These are phyloP conservation scores for Phallus indusiatus DNA, from an alignment of 768 basidiomycete species.

Conservation along the genomic window DNA sequence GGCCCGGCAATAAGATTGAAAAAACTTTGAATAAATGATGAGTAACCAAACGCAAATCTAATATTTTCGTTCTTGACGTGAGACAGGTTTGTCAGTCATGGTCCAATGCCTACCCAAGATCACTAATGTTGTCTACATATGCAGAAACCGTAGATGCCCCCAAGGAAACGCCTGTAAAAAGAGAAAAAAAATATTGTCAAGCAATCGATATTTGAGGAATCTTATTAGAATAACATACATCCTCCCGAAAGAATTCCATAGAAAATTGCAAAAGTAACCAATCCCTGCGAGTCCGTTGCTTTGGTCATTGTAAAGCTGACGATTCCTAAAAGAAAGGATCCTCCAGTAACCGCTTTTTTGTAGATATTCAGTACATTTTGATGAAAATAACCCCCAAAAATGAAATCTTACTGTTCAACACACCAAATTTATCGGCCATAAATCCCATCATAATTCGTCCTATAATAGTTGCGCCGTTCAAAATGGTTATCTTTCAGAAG, in stretches of 20 bases:
- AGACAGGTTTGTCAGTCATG: background rate
- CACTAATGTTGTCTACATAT: background rate
- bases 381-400: background rate
- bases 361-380: background rate
- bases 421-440: conserved; percentile 40
- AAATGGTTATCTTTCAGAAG: background rate
- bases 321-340: conserved; percentile 24
- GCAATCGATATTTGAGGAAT: background rate
- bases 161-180: background rate
- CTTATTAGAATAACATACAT: conserved; percentile 28
- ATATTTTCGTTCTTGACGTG: background rate
- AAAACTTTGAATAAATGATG: conserved; percentile 35
- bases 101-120: background rate
- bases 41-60: conserved; percentile 37
- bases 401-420: conserved; percentile 34
- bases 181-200: background rate
- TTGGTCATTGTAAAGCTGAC: conserved; percentile 41
- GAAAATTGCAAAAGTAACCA: conserved; percentile 32
- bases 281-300: conserved; percentile 24
- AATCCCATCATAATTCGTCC: conserved; percentile 50
- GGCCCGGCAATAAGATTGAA: conserved; percentile 42
- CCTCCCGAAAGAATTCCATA: conserved; percentile 43
- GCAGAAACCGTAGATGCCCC: background rate
- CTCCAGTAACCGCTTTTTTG: conserved; percentile 21
- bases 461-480: conserved; percentile 30